Evolutionary conservation across 108 stramenopile genomes (phyloP), one percentile per base, ranked within the genome.

Genomic region (Fragilaria crotonensis): DNA sequence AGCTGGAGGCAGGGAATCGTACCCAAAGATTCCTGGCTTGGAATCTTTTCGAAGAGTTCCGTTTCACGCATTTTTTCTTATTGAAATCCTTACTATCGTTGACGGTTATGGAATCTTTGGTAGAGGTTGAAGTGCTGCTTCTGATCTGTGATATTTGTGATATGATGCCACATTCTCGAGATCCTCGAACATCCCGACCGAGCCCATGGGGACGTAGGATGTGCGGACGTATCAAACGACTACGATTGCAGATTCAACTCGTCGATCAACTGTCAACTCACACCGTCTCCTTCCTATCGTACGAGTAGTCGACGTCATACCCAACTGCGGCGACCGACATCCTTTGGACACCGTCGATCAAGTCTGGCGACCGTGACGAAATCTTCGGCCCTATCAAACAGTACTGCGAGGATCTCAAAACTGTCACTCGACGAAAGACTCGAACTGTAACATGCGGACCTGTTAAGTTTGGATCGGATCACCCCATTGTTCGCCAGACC

Each of bases 401-500:
- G 52, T 90, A 94, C 81, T 94, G 88, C 64, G 92, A 83, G 48
- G 81, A 89, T 49, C 70, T 94, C 29, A 67, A 84, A 54, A 33
- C 36, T 11, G 87, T 87, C 0, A 57, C 72, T 7, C 76, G 93
- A 3, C 87, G 93, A 26, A 80, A 80, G 72, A 90, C 89, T 25
- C 79, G 89, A 7, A 90, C 89, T 19, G 93, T 94, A 14, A 69
- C 52, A 9, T 90, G 87, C 55, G 93, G 93, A 25, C 93, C 93
- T 44, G 77, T 94, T 75, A 87, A 87, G 49, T 94, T 97, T 69
- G 96, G 96, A 23, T 92, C 90, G 22, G 95, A 95, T 52, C 96
- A 97, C 61, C 92, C 86, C 57, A 96, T 97, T 68, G 96, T 95
- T 2, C 72, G 85, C 53, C 96, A 97, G 78, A 97, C 96, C 45